Percentiles rank a stretch among this genome's conserved stretches.
Evolutionary conservation across 495 filamentous ascomycete species (phyloP).

Genomic region (Saxophila tyrrhenica): DNA sequence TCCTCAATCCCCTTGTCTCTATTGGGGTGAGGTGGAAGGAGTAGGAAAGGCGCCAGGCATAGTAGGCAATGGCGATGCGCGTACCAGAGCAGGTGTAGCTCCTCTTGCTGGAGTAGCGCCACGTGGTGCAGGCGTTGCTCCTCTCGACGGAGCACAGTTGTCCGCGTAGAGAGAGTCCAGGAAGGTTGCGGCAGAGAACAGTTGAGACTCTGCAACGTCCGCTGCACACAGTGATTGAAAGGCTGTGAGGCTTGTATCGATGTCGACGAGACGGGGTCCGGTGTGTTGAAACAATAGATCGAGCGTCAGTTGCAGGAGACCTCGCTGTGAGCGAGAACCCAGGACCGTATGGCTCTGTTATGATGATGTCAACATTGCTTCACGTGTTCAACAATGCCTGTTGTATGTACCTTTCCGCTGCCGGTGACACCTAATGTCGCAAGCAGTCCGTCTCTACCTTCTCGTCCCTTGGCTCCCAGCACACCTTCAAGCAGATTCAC

Average conservation of each 20-base stretch:
- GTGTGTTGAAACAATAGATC: constrained; percentile 81
- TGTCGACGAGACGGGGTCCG: constrained; percentile 49
- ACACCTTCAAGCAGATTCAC: constrained; percentile 68
- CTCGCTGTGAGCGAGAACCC: constrained; percentile 73
- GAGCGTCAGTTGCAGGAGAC: constrained; percentile 81
- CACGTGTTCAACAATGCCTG: neutral
- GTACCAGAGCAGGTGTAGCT: constrained; percentile 71
- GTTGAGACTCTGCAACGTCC: constrained; percentile 71
- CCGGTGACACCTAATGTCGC: constrained; percentile 93
- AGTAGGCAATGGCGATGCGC: constrained; percentile 23
- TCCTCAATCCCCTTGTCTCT: neutral
- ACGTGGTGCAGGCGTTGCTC: constrained; percentile 6
- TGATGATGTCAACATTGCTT: constrained; percentile 1
- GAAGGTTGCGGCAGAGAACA: constrained; percentile 67
- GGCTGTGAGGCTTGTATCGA: constrained; percentile 45
- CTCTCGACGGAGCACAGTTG: constrained; percentile 18
- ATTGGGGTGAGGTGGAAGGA: neutral
- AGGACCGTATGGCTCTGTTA: constrained; percentile 89
- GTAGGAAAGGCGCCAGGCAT: constrained; percentile 10
- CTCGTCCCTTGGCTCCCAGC: constrained; percentile 50
- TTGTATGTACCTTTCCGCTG: constrained; percentile 81
- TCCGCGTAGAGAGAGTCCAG: constrained; percentile 71
- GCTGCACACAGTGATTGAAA: constrained; percentile 60
- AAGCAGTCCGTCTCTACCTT: constrained; percentile 77
- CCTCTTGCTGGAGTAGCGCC: constrained; percentile 48